Conservation (phyloP, 2,329 filamentous ascomycete genomes). For the Fusarium acutatum region DNA sequence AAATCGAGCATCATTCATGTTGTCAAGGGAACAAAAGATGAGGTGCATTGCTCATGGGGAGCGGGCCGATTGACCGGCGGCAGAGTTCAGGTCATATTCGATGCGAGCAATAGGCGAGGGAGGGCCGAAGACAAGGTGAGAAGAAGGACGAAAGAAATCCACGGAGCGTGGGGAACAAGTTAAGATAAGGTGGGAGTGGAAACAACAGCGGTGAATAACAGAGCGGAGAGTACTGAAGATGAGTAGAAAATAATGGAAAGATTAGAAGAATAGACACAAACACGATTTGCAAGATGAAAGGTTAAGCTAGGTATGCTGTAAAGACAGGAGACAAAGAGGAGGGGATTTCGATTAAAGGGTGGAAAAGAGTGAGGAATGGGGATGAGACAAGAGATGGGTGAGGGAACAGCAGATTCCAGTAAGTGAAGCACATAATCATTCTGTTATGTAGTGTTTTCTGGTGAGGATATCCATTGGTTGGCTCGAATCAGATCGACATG, state of each 20-base stretch:
- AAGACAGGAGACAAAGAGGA: background rate
- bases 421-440: conserved; percentile 8
- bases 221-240: background rate
- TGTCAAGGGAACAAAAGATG: conserved; percentile 56
- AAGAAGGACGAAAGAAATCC: conserved; percentile 48
- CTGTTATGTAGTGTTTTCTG: conserved; percentile 23
- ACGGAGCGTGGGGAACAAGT: conserved; percentile 13
- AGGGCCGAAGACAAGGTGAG: conserved; percentile 53
- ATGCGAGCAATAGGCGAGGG: conserved; percentile 52
- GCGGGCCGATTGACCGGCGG: conserved; percentile 58
- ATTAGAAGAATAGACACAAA: background rate
- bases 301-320: background rate
- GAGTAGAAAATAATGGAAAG: background rate
- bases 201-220: conserved; percentile 20
- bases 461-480: conserved; percentile 24
- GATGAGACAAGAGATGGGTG: background rate
- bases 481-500: conserved; percentile 32
- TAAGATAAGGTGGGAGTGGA: background rate
- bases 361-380: background rate
- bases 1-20: conserved; percentile 58
- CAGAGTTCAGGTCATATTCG: conserved; percentile 54
- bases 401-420: conserved; percentile 1
- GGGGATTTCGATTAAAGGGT: background rate
- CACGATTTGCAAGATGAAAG: background rate
- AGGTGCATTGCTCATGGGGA: conserved; percentile 65